Evolutionary conservation across 1,284 basidiomycete species (phyloP).

Genomic region (Ceratobasidium papillatum): DNA sequence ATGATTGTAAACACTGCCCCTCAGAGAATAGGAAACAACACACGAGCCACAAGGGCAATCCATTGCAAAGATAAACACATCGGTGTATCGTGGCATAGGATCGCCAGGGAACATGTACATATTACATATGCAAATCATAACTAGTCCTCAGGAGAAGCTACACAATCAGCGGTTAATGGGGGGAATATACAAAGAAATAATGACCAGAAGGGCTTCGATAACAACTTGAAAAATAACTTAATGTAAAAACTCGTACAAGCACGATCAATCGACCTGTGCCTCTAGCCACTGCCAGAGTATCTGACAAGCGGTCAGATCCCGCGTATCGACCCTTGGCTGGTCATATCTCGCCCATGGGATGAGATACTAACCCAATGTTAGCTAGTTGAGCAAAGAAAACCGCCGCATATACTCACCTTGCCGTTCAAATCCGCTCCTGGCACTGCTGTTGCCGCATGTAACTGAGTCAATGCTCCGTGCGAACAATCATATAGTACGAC

Average conservation of each 20-base stretch:
- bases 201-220: no score
- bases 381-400: not conserved
- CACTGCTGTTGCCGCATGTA: slow-evolving; percentile 41
- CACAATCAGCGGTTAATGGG: no score
- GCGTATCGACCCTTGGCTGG: slow-evolving; percentile 46
- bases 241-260: not conserved
- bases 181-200: no score
- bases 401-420: slow-evolving; percentile 28
- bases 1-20: no score
- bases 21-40: no score
- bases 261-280: slow-evolving; percentile 48
- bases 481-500: slow-evolving; percentile 28
- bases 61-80: no score
- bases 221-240: slow-evolving; percentile 1
- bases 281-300: slow-evolving; percentile 58
- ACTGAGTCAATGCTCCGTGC: slow-evolving; percentile 40
- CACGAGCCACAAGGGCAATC: no score
- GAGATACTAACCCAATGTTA: slow-evolving; percentile 10
- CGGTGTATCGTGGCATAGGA: no score
- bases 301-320: slow-evolving; percentile 46
- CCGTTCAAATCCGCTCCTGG: slow-evolving; percentile 40
- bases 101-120: no score
- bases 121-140: no score
- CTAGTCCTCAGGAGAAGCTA: no score
- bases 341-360: slow-evolving; percentile 43